Evolutionary conservation across 2,329 filamentous ascomycete genomes (phyloP).

Genomic region (Ophiostoma ulmi): DNA sequence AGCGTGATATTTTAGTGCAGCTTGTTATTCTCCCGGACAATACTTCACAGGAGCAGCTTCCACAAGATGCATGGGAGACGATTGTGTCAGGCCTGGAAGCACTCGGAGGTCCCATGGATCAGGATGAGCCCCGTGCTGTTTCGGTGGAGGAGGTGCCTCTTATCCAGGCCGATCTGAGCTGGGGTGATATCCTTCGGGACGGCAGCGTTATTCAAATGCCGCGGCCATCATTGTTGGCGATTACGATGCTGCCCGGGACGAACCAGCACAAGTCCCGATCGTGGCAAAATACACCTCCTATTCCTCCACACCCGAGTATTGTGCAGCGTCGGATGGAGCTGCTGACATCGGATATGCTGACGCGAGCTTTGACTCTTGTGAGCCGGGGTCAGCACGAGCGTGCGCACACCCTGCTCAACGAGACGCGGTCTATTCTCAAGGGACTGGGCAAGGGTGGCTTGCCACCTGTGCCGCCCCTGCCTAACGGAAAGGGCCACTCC

Average conservation of each 20-base stretch:
- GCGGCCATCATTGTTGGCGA: slow-evolving; percentile 83
- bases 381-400: slow-evolving; percentile 89
- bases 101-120: slow-evolving; percentile 78
- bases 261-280: slow-evolving; percentile 60
- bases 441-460: slow-evolving; percentile 92
- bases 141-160: slow-evolving; percentile 93
- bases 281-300: slow-evolving; percentile 66
- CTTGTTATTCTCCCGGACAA: slow-evolving; percentile 87
- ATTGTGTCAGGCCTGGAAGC: slow-evolving; percentile 94
- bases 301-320: slow-evolving; percentile 89
- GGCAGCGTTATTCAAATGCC: slow-evolving; percentile 80
- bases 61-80: slow-evolving; percentile 94
- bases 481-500: slow-evolving; percentile 37
- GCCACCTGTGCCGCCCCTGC: slow-evolving; percentile 72
- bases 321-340: slow-evolving; percentile 97
- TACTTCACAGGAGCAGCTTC: slow-evolving; percentile 72
- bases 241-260: slow-evolving; percentile 80
- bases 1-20: slow-evolving; percentile 87
- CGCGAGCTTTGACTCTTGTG: slow-evolving; percentile 82
- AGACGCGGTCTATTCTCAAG: slow-evolving; percentile 92
- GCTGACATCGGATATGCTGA: slow-evolving; percentile 96
- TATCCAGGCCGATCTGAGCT: slow-evolving; percentile 89
- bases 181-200: slow-evolving; percentile 88
- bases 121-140: slow-evolving; percentile 73
- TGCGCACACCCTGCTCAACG: slow-evolving; percentile 83